Percentiles rank a stretch among this genome's conserved stretches.
phyloP scores from a whole-genome alignment of 1,284 basidiomycete genomes.

The Ceratobasidium sp. region DNA sequence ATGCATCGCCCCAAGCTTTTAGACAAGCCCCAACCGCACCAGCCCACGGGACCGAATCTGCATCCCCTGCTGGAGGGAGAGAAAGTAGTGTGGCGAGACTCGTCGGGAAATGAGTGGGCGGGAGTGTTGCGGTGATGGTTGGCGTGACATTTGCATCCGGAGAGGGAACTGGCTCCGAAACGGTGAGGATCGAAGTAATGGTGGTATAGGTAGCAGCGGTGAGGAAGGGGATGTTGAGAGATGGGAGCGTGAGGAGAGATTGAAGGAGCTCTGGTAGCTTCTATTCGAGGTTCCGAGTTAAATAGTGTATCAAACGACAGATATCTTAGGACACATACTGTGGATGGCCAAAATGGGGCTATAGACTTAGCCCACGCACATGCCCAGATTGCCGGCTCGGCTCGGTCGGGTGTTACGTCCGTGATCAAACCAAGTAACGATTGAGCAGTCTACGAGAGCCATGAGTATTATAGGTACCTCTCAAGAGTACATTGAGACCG shows the following conservation, averaged over 20 bases:
- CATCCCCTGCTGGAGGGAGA: conserved; percentile 30
- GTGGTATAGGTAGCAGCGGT: conserved; percentile 86
- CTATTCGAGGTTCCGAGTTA: conserved; percentile 59
- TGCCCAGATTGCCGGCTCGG: conserved; percentile 85
- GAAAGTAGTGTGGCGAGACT: conserved; percentile 52
- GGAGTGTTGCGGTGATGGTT: conserved; percentile 51
- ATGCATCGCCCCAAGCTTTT: conserved; percentile 20
- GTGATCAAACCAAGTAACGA: conserved; percentile 19
- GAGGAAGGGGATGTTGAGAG: conserved; percentile 86
- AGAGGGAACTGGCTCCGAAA: conserved; percentile 54
- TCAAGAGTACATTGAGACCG: conserved; percentile 73
- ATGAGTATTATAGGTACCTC: conserved; percentile 65
- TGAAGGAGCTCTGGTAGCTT: conserved; percentile 76
- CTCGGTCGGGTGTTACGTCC: conserved; percentile 60
- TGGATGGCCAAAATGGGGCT: conserved; percentile 74
- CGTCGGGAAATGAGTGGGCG: conserved; percentile 52
- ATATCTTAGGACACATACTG: conserved; percentile 57
- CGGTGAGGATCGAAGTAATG: conserved; percentile 79
- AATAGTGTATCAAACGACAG: conserved; percentile 17
- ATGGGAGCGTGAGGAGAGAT: conserved; percentile 81
- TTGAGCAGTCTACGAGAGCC: conserved; percentile 13
- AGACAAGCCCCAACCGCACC: conserved; percentile 37
- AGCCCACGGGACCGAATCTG: conserved; percentile 34
- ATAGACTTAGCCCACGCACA: conserved; percentile 75
- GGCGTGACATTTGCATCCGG: conserved; percentile 51